Base-by-base conservation (phyloP, 768 basidiomycete species). In the Leccinum arenicola region DNA sequence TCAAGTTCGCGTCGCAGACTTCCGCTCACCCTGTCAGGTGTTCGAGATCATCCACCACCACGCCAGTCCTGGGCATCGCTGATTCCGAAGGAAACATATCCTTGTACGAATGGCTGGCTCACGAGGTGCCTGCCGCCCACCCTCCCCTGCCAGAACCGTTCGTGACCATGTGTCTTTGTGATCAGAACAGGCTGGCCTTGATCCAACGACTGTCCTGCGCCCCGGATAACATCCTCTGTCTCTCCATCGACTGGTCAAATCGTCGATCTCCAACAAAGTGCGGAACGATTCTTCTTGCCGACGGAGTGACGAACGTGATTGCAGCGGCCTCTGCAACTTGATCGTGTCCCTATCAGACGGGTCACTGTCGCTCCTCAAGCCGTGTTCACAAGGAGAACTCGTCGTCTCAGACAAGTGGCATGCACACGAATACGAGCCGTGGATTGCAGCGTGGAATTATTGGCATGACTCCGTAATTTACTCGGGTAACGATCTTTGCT, bases 221-320 rank as follows among this genome's bases (percentile, higher is more conserved):
- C 27, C 64, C 84, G 0, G 69, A 82, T 0, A 82, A 86, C 27
- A 80, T 81, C 1, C 76, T 99, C 1, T 95, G 93, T 66, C 84
- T 99, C 17, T 98, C 95, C 9, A 75, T 98, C 27, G 97, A 98
- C 72, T 99, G 95, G 93, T 89, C 91, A 1, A 89, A 89, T 64
- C 82, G 91, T 17, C 80, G 83, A 33, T 70, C 61, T 27, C 73
- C 76, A n/a, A 74, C 74, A 56, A 73, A 61, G 87, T 87, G 73
- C 23, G 80, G 59, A 23, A 25, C 25, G 12, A 21, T 45, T 21
- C 60, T 64, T 50, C 35, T 59, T 52, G 36, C 35, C 21, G n/a
- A 54, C 49, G 35, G 19, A 23, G 10, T 54, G 50, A 62, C 31
- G 7, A 50, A 53, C 53, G 23, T 23, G 12, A 23, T 57, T 48